Percentiles rank a stretch among this genome's conserved stretches.
Evolutionary conservation across 306 rosid genomes (phyloP).

Genomic region (Elaeagnus macrophylla): DNA sequence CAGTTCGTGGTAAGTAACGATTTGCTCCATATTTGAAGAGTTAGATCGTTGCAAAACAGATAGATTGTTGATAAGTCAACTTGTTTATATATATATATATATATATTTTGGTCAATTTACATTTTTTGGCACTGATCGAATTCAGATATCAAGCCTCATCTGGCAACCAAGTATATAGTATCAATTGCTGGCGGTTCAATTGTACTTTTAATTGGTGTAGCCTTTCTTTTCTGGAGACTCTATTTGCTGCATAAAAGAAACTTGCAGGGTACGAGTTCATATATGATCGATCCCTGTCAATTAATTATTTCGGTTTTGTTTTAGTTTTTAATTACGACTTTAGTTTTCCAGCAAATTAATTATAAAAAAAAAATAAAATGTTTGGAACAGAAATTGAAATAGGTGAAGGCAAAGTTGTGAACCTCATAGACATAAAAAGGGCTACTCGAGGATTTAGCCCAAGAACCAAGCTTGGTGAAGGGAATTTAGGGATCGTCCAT

Average conservation of each 20-base stretch:
- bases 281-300: too few species aligned
- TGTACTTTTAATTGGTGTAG: not conserved
- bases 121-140: not conserved
- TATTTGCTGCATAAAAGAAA: too few species aligned
- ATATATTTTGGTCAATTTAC: not conserved
- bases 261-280: not conserved
- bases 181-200: not conserved
- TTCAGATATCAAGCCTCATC: not conserved
- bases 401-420: not conserved
- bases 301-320: too few species aligned
- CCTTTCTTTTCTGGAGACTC: not conserved
- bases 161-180: not conserved
- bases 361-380: not conserved
- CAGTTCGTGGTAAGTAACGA: not conserved
- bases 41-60: not conserved
- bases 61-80: not conserved
- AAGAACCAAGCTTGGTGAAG: not conserved
- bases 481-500: conserved; percentile 1
- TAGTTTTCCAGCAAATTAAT: not conserved
- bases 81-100: not conserved
- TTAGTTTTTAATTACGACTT: not conserved
- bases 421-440: not conserved
- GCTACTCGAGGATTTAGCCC: conserved; percentile 9
- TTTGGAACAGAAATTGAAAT: not conserved
- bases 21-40: too few species aligned